Evolutionary conservation across 2,329 filamentous ascomycete species (phyloP).

Genomic region (Pseudocercospora pini-densiflorae): DNA sequence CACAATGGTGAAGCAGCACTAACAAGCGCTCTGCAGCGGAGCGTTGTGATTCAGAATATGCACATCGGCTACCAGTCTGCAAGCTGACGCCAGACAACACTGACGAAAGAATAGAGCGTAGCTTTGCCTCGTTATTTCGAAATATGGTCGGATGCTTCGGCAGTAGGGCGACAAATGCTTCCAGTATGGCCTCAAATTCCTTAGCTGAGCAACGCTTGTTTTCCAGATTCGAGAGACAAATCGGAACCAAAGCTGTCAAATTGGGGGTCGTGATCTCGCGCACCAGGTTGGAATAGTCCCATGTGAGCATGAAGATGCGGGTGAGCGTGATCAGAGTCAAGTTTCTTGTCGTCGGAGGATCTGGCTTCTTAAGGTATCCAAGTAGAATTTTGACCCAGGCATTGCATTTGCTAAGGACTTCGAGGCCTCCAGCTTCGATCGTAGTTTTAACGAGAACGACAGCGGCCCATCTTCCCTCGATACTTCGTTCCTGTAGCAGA

Average conservation of each 20-base stretch:
- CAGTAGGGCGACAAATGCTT: slow-evolving; percentile 72
- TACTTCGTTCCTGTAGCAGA: slow-evolving; percentile 75
- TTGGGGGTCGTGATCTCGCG: slow-evolving; percentile 87
- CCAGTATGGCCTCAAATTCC: slow-evolving; percentile 67
- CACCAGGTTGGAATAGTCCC: slow-evolving; percentile 79
- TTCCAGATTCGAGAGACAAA: slow-evolving; percentile 68
- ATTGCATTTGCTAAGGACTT: slow-evolving; percentile 72
- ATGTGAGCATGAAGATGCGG: slow-evolving; percentile 81
- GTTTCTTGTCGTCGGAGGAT: slow-evolving; percentile 75
- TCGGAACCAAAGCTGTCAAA: slow-evolving; percentile 72
- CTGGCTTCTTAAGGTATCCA: slow-evolving; percentile 77
- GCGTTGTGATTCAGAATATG: slow-evolving; percentile 30
- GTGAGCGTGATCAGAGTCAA: slow-evolving; percentile 77
- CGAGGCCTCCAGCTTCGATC: slow-evolving; percentile 83
- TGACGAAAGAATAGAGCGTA: slow-evolving; percentile 45
- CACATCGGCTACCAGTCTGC: not conserved
- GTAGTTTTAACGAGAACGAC: slow-evolving; percentile 78
- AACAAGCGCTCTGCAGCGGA: slow-evolving; percentile 67
- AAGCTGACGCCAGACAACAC: slow-evolving; percentile 49
- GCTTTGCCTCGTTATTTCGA: slow-evolving; percentile 72
- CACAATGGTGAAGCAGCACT: slow-evolving; percentile 76
- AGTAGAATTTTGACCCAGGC: slow-evolving; percentile 80
- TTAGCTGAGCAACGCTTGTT: slow-evolving; percentile 40
- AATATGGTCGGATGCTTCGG: slow-evolving; percentile 84
- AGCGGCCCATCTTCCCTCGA: slow-evolving; percentile 77